These are phyloP conservation scores for Moesziomyces sp. DNA, from an alignment of 1,284 basidiomycete genomes.

Conservation along the genomic window DNA sequence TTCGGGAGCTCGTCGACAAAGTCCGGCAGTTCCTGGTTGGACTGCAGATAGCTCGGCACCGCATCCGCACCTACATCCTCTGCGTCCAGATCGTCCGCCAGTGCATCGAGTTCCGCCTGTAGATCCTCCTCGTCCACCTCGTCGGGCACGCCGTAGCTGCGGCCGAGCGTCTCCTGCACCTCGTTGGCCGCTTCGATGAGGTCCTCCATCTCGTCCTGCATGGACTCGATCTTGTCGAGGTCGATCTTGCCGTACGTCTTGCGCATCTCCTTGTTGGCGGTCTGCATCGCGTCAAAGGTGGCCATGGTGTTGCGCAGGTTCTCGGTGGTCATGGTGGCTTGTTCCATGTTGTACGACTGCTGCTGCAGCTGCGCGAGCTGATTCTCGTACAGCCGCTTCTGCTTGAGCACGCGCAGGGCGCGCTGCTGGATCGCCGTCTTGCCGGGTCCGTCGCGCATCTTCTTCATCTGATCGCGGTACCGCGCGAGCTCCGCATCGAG, in stretches of 20 bases:
- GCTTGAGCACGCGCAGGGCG: constrained; percentile 91
- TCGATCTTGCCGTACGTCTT: constrained; percentile 98
- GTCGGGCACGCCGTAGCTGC: constrained; percentile 96
- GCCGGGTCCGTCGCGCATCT: constrained; percentile 90
- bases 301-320: constrained; percentile 99
- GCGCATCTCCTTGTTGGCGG: constrained; percentile 96
- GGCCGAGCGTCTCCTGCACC: constrained; percentile 90
- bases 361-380: constrained; percentile 91
- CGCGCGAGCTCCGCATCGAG: constrained; percentile 90
- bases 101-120: constrained; percentile 78
- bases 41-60: constrained; percentile 60
- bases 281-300: constrained; percentile 97
- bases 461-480: constrained; percentile 97
- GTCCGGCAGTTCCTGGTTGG: constrained; percentile 52
- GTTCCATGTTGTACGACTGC: constrained; percentile 99
- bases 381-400: constrained; percentile 94
- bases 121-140: constrained; percentile 97
- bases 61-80: constrained; percentile 13
- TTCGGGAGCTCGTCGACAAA: constrained; percentile 61
- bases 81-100: constrained; percentile 79
- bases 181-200: constrained; percentile 96
- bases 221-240: constrained; percentile 91
- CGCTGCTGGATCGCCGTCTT: constrained; percentile 96
- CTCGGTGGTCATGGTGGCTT: constrained; percentile 92
- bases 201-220: constrained; percentile 88